A percentile compares a stretch with the other conserved stretches of the same genome.
Evolutionary conservation across 257 asterid species (phyloP).

Genomic region (Verbena officinalis): DNA sequence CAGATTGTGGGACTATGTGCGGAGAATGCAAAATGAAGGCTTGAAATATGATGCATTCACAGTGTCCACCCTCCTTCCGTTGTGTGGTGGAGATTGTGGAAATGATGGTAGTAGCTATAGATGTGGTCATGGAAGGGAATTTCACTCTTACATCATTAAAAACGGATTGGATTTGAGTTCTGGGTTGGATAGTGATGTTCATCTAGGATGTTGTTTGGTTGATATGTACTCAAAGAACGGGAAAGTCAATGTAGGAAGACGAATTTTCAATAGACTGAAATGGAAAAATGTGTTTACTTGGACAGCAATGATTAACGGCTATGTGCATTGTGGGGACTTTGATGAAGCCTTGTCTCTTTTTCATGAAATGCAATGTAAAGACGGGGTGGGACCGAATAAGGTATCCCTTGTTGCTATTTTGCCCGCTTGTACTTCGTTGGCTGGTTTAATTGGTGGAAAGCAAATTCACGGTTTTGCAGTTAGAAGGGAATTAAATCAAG

Average conservation of each 20-base stretch:
- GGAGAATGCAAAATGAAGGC: conserved; percentile 58
- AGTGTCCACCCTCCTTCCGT: conserved; percentile 54
- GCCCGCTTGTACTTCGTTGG: conserved; percentile 55
- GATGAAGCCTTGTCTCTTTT: conserved; percentile 58
- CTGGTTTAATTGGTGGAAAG: conserved; percentile 58
- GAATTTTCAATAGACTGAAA: conserved; percentile 48
- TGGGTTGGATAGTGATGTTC: conserved; percentile 43
- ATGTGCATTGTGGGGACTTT: conserved; percentile 42
- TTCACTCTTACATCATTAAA: conserved; percentile 55
- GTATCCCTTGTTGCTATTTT: conserved; percentile 59
- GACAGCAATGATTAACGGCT: conserved; percentile 77
- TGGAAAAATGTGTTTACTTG: conserved; percentile 55
- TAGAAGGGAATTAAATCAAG: conserved; percentile 45
- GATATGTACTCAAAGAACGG: conserved; percentile 62
- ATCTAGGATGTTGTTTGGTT: conserved; percentile 66
- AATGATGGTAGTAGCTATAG: conserved; percentile 15
- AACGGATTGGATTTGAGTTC: conserved; percentile 41
- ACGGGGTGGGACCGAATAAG: conserved; percentile 53
- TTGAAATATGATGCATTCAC: conserved; percentile 54
- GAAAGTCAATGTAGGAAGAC: conserved; percentile 46
- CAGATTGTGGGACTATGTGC: conserved; percentile 47
- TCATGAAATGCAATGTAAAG: conserved; percentile 52
- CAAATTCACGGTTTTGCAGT: conserved; percentile 70
- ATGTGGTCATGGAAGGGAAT: conserved; percentile 61
- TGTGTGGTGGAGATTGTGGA: conserved; percentile 33